These are phyloP conservation scores for Hordeum pubiflorum DNA, from an alignment of 202 grass and related monocot genomes.

Conservation along the genomic window DNA sequence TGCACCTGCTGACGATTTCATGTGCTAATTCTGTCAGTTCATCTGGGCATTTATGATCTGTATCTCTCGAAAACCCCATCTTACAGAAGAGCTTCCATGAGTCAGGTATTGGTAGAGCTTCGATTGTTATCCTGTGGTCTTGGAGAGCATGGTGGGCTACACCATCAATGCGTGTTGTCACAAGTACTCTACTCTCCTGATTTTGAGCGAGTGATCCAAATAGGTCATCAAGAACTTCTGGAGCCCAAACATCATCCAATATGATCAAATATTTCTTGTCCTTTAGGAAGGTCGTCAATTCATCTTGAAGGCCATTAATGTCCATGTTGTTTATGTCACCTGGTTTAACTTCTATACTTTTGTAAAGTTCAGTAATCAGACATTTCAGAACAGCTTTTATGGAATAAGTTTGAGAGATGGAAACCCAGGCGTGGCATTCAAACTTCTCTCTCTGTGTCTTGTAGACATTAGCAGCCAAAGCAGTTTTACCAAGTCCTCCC, in stretches of 20 bases:
- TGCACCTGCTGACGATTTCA: slow-evolving; percentile 23
- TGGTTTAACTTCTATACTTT: background rate
- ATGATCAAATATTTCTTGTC: background rate
- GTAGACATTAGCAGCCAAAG: slow-evolving; percentile 21
- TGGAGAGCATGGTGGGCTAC: background rate
- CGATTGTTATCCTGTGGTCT: background rate
- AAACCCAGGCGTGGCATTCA: background rate
- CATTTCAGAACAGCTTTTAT: background rate
- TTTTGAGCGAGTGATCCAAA: background rate
- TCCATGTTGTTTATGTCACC: background rate
- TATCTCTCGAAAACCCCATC: background rate
- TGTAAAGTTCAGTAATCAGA: background rate
- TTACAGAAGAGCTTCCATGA: background rate
- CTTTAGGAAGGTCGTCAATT: background rate
- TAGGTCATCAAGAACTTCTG: background rate
- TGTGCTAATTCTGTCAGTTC: background rate
- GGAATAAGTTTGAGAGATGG: background rate
- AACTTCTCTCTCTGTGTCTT: slow-evolving; percentile 13
- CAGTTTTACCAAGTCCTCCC: slow-evolving; percentile 24
- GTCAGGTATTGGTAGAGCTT: background rate
- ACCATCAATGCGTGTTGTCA: slow-evolving; percentile 8
- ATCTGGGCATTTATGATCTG: background rate
- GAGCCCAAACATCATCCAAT: slow-evolving; percentile 19
- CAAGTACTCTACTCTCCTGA: background rate
- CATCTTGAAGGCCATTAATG: background rate